Base-by-base conservation (phyloP, 2,329 filamentous ascomycete genomes). In the Sphaerulina populicola region DNA sequence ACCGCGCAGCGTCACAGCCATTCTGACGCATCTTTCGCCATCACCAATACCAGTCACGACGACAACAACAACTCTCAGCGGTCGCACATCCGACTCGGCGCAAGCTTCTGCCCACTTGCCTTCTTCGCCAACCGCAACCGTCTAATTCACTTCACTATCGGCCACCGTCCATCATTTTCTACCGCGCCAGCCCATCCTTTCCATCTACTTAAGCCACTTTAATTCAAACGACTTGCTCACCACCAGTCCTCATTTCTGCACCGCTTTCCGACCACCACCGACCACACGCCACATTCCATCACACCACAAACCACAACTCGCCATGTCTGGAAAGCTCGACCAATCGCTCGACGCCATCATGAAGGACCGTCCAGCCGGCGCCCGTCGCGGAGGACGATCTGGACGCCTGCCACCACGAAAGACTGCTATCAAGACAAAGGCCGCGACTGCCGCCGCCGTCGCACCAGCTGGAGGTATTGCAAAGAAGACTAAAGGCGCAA, bases 311-410 rank as follows among this genome's bases (percentile, higher is more conserved):
- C 39, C 39, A 51, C 41, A 52, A 58, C 47, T 39, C 63, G 85
- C 64, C 62, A 94, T 95, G 89, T 88, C 88, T 77, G 85, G 82
- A 76, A 96, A 96, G 77, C 86, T 98, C 68, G 89, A 96, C 72
- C 85, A 94, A 77, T 90, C 89, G 76, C 87, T 98, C 62, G 93
- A 97, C 71, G 89, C 96, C 75, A 96, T 98, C 73, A 83, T 95
- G 77, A 88, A 85, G 70, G 86, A 82, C 67, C 82, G 78, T 71
- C 73, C 79, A 52, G 45, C 72, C 67, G 41, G 71, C 69, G 73
- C 68, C 69, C 75, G 69, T 66, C 62, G 62, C 53, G 59, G 59
- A 51, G 60, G 73, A 59, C 62, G 62, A 54, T 57, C 58, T 45
- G 60, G 73, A 60, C 71, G 74, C 56, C 70, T 71, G 60, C 69